Evolutionary conservation across 2,329 filamentous ascomycete species (phyloP), one percentile per base, ranked within the genome.

Genomic region (Davidsoniella eucalypti): DNA sequence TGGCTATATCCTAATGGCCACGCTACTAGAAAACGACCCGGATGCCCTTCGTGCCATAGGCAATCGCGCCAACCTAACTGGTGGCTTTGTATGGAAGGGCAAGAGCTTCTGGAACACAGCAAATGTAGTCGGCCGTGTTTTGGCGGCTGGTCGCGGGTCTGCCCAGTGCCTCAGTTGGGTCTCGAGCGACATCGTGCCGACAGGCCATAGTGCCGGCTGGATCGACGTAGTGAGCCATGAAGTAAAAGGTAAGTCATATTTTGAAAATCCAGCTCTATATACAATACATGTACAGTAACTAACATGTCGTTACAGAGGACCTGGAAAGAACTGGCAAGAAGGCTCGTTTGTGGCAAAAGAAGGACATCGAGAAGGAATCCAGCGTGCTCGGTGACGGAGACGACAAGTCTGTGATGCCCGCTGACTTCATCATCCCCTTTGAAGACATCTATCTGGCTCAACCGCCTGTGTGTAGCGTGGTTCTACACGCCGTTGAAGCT

Each of bases 21-120:
- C 78, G 3, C 62, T 83, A 46, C 61, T 83, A 5, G 80, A 83
- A 57, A 79, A 76, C 52, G 78, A 83, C 54, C 65, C 67, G n/a
- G 65, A 70, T 18, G 79, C 77, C 2, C 68, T 82, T 56, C 61
- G 63, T n/a, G 71, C 61, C 44, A 63, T 83, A 7, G 79, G 79
- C 0, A 68, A 75, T 1, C 70, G 76, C 58, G 76, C 77, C 3
- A 79, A 78, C 54, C 62, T 83, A 0, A 78, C 75, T 41, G 75
- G 76, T 14, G 79, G 80, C 0, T 82, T 83, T 55, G 68, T 80
- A 2, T 82, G 81, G 57, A 63, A 61, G 4, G 70, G 70, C 2
- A 79, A 76, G 65, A 82, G 77, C 54, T 83, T 82, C 60, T 83
- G 79, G 79, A 82, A 78, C 61, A 80, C 75, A 1, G 69, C 72